phyloP scores from a whole-genome alignment of 495 filamentous ascomycete genomes.

The Podospora bellae-mahoneyi region DNA sequence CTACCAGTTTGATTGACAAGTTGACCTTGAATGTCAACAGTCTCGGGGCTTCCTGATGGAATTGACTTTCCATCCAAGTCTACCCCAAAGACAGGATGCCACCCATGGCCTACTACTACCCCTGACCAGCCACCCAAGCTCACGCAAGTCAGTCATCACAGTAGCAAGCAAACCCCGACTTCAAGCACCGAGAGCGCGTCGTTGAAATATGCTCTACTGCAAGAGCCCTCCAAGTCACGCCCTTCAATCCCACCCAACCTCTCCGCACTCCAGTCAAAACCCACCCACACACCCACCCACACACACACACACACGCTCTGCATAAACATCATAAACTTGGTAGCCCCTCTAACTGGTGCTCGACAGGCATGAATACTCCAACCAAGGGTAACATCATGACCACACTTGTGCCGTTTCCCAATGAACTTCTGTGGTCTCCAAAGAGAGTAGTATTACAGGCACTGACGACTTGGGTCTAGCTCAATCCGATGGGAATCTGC shows the following conservation, averaged over 20 bases:
- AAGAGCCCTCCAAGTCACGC: background rate
- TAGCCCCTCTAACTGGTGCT: background rate
- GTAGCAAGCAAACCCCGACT: background rate
- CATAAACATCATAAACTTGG: background rate
- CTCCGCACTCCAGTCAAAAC: background rate
- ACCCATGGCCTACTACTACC: too few species aligned
- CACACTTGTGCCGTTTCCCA: background rate
- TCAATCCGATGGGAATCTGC: background rate
- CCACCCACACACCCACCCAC: too few species aligned
- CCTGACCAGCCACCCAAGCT: background rate
- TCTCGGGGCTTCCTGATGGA: too few species aligned
- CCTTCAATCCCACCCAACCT: conserved; percentile 3
- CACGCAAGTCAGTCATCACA: background rate
- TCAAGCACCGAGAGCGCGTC: background rate
- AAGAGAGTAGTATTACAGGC: background rate
- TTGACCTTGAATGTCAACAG: too few species aligned
- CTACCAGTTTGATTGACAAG: too few species aligned
- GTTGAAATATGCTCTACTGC: conserved; percentile 4
- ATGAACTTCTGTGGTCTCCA: background rate
- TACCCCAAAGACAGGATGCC: too few species aligned
- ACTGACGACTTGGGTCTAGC: background rate
- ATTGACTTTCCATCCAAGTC: too few species aligned
- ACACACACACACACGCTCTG: background rate
- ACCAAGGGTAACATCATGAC: background rate
- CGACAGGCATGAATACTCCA: background rate